Base-by-base conservation (phyloP, 768 basidiomycete species). In the Collybiopsis confluens region DNA sequence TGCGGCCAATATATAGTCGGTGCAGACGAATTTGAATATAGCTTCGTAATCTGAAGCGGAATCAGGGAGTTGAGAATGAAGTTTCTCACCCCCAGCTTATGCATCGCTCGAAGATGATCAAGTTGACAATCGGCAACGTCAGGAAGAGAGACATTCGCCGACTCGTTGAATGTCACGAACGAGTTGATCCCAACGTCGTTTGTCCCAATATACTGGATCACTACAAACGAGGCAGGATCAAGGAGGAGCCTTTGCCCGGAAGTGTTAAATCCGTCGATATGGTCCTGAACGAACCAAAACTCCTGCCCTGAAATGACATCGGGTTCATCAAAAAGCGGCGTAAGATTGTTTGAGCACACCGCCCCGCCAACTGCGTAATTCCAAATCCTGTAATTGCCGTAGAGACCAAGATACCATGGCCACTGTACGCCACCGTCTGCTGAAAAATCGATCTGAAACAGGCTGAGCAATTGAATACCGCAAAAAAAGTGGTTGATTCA, bases 11-110 rank as follows among this genome's bases (percentile, higher is more conserved):
- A 61, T 15, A 62, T 62, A 7, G 58, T 60, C 28, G 59, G 61
- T 2, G 28, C 58, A 6, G 61, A 62, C 4, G 52, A 53, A 28
- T 54, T 57, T 9, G 55, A 40, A 28, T 62, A 64, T 1, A 64
- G 46, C 6, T 53, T 46, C 7, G 62, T 62, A 3, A 60, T 30
- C 24, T 64, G 54, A 9, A 64, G 49, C 7, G 62, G 62, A 15
- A 58, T 62, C 18, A 64, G 18, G 0, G 59, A 64, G 45, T 64
- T 64, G 18, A 64, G 49, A n/a, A 64, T 64, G 43, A 64, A 64
- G 15, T 58, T 59, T 13, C 61, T 55, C 9, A 56, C 62, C n/a
- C 62, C 62, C 4, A 64, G 58, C 8, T 15, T 8, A 45, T 58
- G 56, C 44, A 64, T 48, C 18, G 54, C 53, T 20, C 56, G 57